phyloP scores from a whole-genome alignment of 306 rosid species.

The Coriaria nepalensis region DNA sequence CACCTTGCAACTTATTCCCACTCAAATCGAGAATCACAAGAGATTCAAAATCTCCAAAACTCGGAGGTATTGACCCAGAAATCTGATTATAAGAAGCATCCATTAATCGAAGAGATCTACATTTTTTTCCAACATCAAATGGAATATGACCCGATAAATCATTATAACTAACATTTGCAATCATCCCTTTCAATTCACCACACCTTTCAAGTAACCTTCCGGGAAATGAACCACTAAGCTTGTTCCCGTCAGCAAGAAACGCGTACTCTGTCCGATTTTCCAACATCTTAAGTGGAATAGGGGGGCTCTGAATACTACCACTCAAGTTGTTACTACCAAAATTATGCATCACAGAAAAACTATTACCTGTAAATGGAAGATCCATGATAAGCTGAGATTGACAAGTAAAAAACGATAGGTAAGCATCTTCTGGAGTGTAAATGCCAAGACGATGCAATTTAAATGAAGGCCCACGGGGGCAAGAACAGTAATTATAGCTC shows the following conservation, averaged over 20 bases:
- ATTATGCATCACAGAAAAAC: conserved; percentile 18
- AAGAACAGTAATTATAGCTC: conserved; percentile 23
- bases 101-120: conserved; percentile 17
- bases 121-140: not conserved
- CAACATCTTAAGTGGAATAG: conserved; percentile 20
- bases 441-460: too few relatives aligned
- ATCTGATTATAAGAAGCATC: conserved; percentile 23
- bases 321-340: conserved; percentile 28
- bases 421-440: conserved; percentile 15
- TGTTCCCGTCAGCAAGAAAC: conserved; percentile 30
- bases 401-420: conserved; percentile 8
- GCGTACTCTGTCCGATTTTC: conserved; percentile 8
- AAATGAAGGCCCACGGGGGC: not conserved
- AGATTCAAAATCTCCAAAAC: conserved; percentile 18
- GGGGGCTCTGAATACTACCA: conserved; percentile 10
- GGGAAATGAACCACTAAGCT: conserved; percentile 35
- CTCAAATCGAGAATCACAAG: conserved; percentile 26
- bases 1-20: conserved; percentile 22
- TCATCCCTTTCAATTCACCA: conserved; percentile 15
- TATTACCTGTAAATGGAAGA: conserved; percentile 16
- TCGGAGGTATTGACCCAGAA: conserved; percentile 15
- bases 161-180: conserved; percentile 20
- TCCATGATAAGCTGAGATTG: not conserved
- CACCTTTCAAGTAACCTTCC: conserved; percentile 14
- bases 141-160: conserved; percentile 22